A percentile compares a stretch with the other conserved stretches of the same genome.
Evolutionary conservation across 1,139 yeast genomes (phyloP).

Genomic region (Hyphopichia burtonii): DNA sequence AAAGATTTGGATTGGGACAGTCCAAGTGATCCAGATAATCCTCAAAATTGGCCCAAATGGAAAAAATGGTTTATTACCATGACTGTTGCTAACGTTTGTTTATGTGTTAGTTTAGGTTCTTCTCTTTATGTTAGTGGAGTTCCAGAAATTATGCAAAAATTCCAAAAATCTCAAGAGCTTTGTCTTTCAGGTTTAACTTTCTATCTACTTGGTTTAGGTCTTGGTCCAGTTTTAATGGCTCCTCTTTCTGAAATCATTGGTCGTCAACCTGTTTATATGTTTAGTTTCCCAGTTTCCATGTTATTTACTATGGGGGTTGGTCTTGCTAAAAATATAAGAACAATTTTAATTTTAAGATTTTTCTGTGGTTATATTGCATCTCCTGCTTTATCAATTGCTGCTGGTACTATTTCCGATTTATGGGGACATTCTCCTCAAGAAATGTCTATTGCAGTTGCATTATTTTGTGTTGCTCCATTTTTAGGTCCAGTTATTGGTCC

Average conservation of each 20-base stretch:
- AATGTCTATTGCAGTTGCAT: constrained; percentile 67
- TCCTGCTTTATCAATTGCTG: constrained; percentile 85
- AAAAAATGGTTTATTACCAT: constrained; percentile 65
- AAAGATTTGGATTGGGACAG: constrained; percentile 59
- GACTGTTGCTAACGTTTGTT: constrained; percentile 61
- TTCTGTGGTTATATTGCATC: constrained; percentile 79
- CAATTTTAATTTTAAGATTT: constrained; percentile 68
- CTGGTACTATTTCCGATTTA: constrained; percentile 79
- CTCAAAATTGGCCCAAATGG: constrained; percentile 62
- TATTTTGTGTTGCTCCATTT: constrained; percentile 68
- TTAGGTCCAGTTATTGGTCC: constrained; percentile 86
- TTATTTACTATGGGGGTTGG: constrained; percentile 78
- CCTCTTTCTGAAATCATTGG: constrained; percentile 78
- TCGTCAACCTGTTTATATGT: constrained; percentile 59
- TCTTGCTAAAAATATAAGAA: constrained; percentile 53
- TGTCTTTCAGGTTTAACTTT: constrained; percentile 68
- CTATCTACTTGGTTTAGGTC: constrained; percentile 67
- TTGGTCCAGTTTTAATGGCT: constrained; percentile 75
- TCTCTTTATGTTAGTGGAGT: constrained; percentile 66
- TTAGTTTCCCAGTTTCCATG: constrained; percentile 66
- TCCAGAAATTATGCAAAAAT: constrained; percentile 45
- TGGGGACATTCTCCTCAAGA: constrained; percentile 57
- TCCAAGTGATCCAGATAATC: constrained; percentile 58
- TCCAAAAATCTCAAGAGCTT: constrained; percentile 56
- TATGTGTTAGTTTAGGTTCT: constrained; percentile 70